Base-by-base conservation (phyloP, 2,329 filamentous ascomycete species). In the Diaporthe amygdali region DNA sequence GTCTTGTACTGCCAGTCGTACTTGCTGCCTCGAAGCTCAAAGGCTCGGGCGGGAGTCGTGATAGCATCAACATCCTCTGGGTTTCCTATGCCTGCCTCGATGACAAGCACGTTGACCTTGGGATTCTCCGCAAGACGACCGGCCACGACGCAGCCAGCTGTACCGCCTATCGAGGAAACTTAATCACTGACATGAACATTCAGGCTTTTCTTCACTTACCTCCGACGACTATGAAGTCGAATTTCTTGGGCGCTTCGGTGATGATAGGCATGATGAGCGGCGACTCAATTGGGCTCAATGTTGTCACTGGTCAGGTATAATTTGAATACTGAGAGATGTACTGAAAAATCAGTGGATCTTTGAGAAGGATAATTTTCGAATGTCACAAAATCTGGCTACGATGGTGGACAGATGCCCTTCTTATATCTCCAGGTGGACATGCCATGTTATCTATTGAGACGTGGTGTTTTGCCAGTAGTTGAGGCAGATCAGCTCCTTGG, bases 1-100 rank as follows among this genome's bases (percentile, higher is more conserved):
- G 87, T 88, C 81, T 91, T 90, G 79, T 90, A 91, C 0, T 81
- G 81, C 88, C 88, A 91, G 78, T 91, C 89, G 73, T 89, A 84
- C 75, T 89, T 79, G 76, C 86, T 87, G 46, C 83, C 84, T 20
- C 88, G 85, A 0, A 90, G 83, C 4, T 85, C 82, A 75, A 91
- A 86, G 44, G 86, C 87, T 10, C 80, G 79, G 1, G 86, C 82
- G 0, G 88, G 89, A 5, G 87, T 90, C 5, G 81, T 85, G 75
- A 89, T 87, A 55, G 86, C 84, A 25, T 86, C 83, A 52, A 88
- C 79, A 7, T 87, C 81, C 7, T 82, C 77, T 0, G 88, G 82
- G 74, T 88, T 86, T 71, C 81, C 81, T 27, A 81, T 79, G 14
- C 85, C 86, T 7, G 85, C 86, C 74, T 88, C 86, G 67, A 88